Evolutionary conservation across 2,329 filamentous ascomycete genomes (phyloP).

Genomic region (Diplocarpon rosae): DNA sequence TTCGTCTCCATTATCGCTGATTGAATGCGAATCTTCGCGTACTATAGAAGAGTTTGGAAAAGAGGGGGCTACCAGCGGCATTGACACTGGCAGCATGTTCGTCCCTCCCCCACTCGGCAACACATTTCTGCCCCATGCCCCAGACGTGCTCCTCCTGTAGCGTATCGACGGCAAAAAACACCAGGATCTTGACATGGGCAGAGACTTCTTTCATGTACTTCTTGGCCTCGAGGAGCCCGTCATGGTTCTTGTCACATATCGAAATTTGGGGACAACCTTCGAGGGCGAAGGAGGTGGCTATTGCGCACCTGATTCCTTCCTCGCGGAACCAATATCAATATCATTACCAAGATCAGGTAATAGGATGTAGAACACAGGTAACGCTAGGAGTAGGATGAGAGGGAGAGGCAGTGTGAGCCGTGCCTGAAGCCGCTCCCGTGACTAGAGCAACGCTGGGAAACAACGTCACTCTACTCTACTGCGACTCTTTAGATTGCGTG

Average conservation of each 20-base stretch:
- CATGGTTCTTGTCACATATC: conserved; percentile 31
- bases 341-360: background rate
- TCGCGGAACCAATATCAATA: background rate
- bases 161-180: conserved; percentile 29
- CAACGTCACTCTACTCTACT: conserved; percentile 6
- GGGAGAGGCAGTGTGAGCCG: background rate
- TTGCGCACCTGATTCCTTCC: conserved; percentile 33
- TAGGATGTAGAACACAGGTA: background rate
- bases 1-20: background rate
- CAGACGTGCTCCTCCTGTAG: conserved; percentile 28
- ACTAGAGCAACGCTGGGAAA: conserved; percentile 21
- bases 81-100: conserved; percentile 39
- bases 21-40: no score
- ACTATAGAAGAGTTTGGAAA: background rate
- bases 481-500: background rate
- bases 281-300: conserved; percentile 33
- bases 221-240: conserved; percentile 27
- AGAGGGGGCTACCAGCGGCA: conserved; percentile 28
- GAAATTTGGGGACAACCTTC: conserved; percentile 35
- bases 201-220: conserved; percentile 19
- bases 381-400: background rate
- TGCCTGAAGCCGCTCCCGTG: conserved; percentile 22
- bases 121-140: conserved; percentile 25
- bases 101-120: conserved; percentile 30
- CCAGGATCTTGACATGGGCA: conserved; percentile 17